A percentile compares a stretch with the other conserved stretches of the same genome.
Evolutionary conservation across 192 early-diverging fungal genomes (phyloP).

Genomic region (Allomyces arbusculus): DNA sequence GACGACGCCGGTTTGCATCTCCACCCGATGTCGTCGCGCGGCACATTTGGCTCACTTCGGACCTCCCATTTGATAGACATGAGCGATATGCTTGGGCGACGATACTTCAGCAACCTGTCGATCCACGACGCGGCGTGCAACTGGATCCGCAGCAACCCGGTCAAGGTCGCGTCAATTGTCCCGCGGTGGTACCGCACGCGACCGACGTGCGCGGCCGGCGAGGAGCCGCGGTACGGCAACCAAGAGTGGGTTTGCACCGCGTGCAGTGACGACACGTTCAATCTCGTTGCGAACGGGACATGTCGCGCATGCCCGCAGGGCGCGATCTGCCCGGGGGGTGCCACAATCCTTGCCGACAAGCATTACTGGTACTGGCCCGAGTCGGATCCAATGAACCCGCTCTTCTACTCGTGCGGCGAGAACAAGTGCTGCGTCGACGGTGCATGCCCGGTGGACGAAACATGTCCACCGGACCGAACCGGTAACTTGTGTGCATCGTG

Average conservation of each 20-base stretch:
- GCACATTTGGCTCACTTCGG: no score
- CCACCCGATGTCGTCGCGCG: no score
- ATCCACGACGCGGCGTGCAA: not conserved
- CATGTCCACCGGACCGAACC: not conserved
- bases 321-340: not conserved
- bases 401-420: not conserved
- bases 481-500: not conserved
- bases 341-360: not conserved
- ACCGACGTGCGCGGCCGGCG: not conserved
- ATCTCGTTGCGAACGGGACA: not conserved
- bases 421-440: not conserved
- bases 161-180: not conserved
- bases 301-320: not conserved
- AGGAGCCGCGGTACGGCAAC: not conserved
- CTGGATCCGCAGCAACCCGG: not conserved
- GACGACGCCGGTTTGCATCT: not conserved
- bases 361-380: not conserved
- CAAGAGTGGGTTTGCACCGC: not conserved
- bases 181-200: not conserved
- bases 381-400: not conserved
- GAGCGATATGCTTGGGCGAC: not conserved
- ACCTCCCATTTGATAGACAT: not conserved
- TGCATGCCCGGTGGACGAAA: not conserved
- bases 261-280: not conserved
- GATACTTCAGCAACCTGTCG: not conserved